Percentiles rank a stretch among this genome's conserved stretches.
Conservation (phyloP, 202 grass and related monocot species). For the Dendrocalamus latiflorus region DNA sequence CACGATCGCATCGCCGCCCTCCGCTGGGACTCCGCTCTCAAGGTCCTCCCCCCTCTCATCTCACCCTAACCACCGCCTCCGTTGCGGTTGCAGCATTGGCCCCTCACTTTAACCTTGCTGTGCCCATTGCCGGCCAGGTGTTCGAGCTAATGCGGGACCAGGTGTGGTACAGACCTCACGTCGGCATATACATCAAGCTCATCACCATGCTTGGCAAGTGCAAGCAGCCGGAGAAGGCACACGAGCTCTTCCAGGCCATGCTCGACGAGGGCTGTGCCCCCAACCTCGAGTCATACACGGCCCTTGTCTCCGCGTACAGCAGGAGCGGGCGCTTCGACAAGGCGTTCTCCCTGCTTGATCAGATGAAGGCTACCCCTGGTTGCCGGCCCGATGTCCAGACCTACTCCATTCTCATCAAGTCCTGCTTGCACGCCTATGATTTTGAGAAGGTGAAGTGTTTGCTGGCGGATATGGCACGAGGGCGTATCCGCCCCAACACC, state of each 20-base stretch:
- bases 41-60: slow-evolving; percentile 30
- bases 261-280: slow-evolving; percentile 73
- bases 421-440: slow-evolving; percentile 74
- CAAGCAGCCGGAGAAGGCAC: slow-evolving; percentile 77
- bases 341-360: slow-evolving; percentile 68
- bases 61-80: background rate
- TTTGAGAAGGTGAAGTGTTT: slow-evolving; percentile 69
- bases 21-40: slow-evolving; percentile 88
- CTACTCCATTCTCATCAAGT: slow-evolving; percentile 93
- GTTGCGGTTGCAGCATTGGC: background rate
- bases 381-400: slow-evolving; percentile 81
- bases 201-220: slow-evolving; percentile 97
- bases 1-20: slow-evolving; percentile 76
- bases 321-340: slow-evolving; percentile 67
- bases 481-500: slow-evolving; percentile 56
- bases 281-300: slow-evolving; percentile 81
- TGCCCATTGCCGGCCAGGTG: slow-evolving; percentile 42
- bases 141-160: slow-evolving; percentile 90
- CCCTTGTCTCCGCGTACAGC: slow-evolving; percentile 79
- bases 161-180: slow-evolving; percentile 84
- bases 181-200: slow-evolving; percentile 84
- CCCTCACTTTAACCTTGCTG: background rate
- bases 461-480: slow-evolving; percentile 54
- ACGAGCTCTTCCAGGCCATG: slow-evolving; percentile 82
- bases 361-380: slow-evolving; percentile 68